phyloP scores from a whole-genome alignment of 345 rosid genomes.

The Turnera subulata region DNA sequence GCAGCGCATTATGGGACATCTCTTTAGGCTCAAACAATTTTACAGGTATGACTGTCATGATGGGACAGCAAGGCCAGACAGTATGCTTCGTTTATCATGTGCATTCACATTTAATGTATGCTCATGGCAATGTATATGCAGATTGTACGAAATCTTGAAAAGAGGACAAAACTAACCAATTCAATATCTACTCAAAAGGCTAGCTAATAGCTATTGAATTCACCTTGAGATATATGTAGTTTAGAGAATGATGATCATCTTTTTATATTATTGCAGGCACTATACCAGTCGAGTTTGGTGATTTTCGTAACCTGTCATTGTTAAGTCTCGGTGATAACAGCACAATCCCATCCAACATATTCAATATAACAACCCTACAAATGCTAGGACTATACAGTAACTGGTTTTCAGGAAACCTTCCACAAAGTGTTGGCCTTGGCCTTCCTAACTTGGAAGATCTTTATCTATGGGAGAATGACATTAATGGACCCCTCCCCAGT shows the following conservation, averaged over 20 bases:
- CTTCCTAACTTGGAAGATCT: constrained; percentile 5
- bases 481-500: constrained; percentile 6
- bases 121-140: too few species aligned
- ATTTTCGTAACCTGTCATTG: background rate
- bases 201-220: background rate
- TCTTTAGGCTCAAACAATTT: background rate
- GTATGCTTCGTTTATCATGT: background rate
- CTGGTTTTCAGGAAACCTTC: constrained; percentile 7
- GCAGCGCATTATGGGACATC: background rate
- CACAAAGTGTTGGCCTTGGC: constrained; percentile 3
- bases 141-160: too few species aligned
- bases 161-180: too few species aligned
- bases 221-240: background rate
- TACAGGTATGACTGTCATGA: background rate
- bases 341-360: constrained; percentile 7
- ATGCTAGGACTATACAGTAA: background rate
- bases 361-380: constrained; percentile 2
- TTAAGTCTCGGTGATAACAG: background rate
- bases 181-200: too few species aligned
- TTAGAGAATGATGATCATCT: background rate
- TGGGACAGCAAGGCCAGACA: background rate
- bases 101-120: too few species aligned
- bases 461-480: background rate
- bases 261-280: constrained; percentile 5
- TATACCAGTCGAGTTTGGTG: constrained; percentile 12